Evolutionary conservation across 2,329 filamentous ascomycete genomes (phyloP).

Genomic region (Fusarium temperatum): DNA sequence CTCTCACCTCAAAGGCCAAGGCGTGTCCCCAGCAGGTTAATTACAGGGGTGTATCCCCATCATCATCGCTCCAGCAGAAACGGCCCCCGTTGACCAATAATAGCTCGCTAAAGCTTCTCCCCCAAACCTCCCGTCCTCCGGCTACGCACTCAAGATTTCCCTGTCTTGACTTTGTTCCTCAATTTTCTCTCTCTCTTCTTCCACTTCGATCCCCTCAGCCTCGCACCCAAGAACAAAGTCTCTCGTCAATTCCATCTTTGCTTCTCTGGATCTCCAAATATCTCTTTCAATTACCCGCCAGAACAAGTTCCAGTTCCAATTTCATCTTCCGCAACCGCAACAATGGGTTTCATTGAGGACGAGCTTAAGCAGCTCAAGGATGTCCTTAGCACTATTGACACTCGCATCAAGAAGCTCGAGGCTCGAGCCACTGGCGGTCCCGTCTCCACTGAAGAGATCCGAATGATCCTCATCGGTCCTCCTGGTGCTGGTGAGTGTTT

Average conservation of each 20-base stretch:
- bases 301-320: conserved; percentile 29
- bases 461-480: conserved; percentile 98
- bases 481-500: conserved; percentile 86
- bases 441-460: conserved; percentile 71
- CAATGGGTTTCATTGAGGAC: conserved; percentile 90
- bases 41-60: conserved; percentile 31
- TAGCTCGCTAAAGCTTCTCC: conserved; percentile 35
- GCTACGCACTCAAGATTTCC: conserved; percentile 46
- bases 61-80: conserved; percentile 30
- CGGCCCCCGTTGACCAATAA: conserved; percentile 35
- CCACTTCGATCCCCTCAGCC: conserved; percentile 19
- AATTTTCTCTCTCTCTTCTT: conserved; percentile 26
- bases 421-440: conserved; percentile 69
- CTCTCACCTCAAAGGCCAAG: conserved; percentile 2
- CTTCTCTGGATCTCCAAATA: conserved; percentile 18
- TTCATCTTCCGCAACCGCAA: conserved; percentile 47
- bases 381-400: conserved; percentile 84
- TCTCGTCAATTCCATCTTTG: conserved; percentile 13
- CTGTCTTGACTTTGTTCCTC: conserved; percentile 36
- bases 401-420: conserved; percentile 87
- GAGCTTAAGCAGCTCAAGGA: conserved; percentile 86
- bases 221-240: conserved; percentile 19
- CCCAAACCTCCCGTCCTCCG: conserved; percentile 45
- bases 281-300: conserved; percentile 28
- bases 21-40: conserved; percentile 32